Evolutionary conservation across 768 basidiomycete species (phyloP), one percentile per base, ranked within the genome.

Genomic region (Clavulina sp.): DNA sequence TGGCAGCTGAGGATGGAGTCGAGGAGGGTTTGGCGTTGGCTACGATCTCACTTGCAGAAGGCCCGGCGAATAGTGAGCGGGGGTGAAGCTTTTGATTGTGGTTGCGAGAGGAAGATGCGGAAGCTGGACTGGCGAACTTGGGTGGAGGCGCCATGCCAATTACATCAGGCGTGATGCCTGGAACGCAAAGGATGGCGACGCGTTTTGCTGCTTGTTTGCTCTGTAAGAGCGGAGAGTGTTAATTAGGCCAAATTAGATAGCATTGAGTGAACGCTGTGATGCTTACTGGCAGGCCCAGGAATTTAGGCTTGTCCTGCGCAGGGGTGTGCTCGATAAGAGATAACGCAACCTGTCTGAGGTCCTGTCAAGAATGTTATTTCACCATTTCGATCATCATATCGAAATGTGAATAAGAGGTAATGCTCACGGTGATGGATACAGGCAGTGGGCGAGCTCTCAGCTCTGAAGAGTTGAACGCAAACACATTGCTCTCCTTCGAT

Each of bases 171-270:
- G 82, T 81, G 49, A 99, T 64, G 1, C 93, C 93, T n/a, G 91
- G 92, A 24, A 91, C 72, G 56, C 92, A 73, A 16, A 96, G 65
- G 0, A 76, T 66, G 32, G 93, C 83, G 13, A 89, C 78, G 63
- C 81, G 86, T 57, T 80, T 73, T 29, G 96, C 78, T 40, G 74
- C 68, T 4, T 72, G 71, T 1, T 76, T 69, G 62, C 93, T 84
- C 86, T 93, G 19, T 38, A 7, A 38, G 19, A 19, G 7, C 9
- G 34, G 9, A 38, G 19, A 7, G 34, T 7, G 34, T 7, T 38
- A 7, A 38, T 7, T 38, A n/a, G n/a, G n/a, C n/a, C n/a, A n/a
- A n/a, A 38, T 19, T 19, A 38, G 7, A 38, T 19, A 7, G 19
- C 34, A 7, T 7, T 19, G 34, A 19, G 19, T 7, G 34, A 38